Conservation (phyloP, 495 filamentous ascomycete genomes). For the Penicillium psychrofluorescens region DNA sequence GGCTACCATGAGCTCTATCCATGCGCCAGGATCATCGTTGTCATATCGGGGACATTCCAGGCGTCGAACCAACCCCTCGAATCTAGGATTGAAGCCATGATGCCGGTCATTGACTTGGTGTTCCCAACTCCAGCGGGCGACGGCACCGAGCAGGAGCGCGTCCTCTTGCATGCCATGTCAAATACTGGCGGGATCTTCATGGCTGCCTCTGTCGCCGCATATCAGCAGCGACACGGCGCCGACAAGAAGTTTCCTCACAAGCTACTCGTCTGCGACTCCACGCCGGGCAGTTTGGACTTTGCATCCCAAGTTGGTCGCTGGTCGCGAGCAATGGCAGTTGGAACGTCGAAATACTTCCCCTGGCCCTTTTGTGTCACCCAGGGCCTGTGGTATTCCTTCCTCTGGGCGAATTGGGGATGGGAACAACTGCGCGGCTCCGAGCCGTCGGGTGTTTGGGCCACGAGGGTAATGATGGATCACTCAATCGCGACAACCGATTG, state of each 20-base stretch:
- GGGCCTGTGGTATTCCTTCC: slow-evolving; percentile 30
- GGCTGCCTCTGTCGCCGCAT: slow-evolving; percentile 41
- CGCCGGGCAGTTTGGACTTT: slow-evolving; percentile 42
- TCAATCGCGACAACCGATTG: slow-evolving; percentile 5
- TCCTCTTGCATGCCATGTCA: slow-evolving; percentile 45
- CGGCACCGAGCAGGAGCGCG: slow-evolving; percentile 13
- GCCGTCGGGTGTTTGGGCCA: slow-evolving; percentile 16
- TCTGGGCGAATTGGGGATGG: slow-evolving; percentile 13
- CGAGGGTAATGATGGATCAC: slow-evolving; percentile 17
- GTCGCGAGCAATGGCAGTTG: slow-evolving; percentile 46
- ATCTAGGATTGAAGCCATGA: slow-evolving; percentile 36
- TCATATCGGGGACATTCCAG: slow-evolving; percentile 40
- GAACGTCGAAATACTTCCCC: slow-evolving; percentile 37
- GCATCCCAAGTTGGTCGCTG: slow-evolving; percentile 39
- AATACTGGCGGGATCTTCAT: slow-evolving; percentile 45
- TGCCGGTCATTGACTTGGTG: slow-evolving; percentile 39
- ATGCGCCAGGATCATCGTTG: slow-evolving; percentile 33
- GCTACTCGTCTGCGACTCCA: slow-evolving; percentile 44
- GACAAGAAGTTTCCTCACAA: slow-evolving; percentile 36
- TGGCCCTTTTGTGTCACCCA: slow-evolving; percentile 43
- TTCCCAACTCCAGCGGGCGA: slow-evolving; percentile 27
- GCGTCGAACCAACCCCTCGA: slow-evolving; percentile 35
- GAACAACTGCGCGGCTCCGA: slow-evolving; percentile 8
- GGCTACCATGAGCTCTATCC: slow-evolving; percentile 47
- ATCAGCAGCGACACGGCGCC: slow-evolving; percentile 21